Evolutionary conservation across 1,284 basidiomycete species (phyloP).

Genomic region (Meira nashicola): DNA sequence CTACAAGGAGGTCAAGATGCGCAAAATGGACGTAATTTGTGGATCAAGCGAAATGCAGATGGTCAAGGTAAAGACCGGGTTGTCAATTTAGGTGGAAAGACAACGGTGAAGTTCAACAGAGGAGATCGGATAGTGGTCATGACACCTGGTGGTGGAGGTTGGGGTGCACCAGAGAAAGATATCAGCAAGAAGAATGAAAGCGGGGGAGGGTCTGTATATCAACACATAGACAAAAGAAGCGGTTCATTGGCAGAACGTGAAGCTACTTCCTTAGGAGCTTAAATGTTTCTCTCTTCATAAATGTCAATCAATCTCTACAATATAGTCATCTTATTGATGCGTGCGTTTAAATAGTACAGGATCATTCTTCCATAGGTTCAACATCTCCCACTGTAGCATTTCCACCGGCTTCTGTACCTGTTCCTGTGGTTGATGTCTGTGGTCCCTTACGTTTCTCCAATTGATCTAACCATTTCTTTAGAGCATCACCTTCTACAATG

Average conservation of each 20-base stretch:
- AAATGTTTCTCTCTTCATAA: background rate
- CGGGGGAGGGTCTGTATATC: background rate
- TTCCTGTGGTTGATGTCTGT: background rate
- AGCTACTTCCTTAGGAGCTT: conserved; percentile 4
- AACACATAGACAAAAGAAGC: background rate
- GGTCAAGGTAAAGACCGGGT: conserved; percentile 30
- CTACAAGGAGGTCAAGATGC: conserved; percentile 77
- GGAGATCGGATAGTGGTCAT: conserved; percentile 75
- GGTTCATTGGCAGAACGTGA: conserved; percentile 3
- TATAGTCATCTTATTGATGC: background rate
- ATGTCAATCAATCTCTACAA: background rate
- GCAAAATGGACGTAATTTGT: conserved; percentile 74
- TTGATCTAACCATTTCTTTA: conserved; percentile 39
- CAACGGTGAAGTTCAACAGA: conserved; percentile 77
- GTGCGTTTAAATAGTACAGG: background rate
- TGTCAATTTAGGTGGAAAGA: conserved; percentile 89
- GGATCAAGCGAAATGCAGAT: conserved; percentile 75
- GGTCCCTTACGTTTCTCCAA: conserved; percentile 1
- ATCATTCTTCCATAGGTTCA: conserved; percentile 13
- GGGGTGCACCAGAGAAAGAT: conserved; percentile 60
- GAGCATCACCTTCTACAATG: conserved; percentile 45
- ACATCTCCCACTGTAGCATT: conserved; percentile 12
- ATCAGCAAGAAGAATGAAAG: background rate
- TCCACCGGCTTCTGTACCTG: conserved; percentile 1
- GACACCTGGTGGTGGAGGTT: conserved; percentile 89